These are phyloP conservation scores for Ceratocystis colombiana DNA, from an alignment of 2,329 filamentous ascomycete species.

Conservation along the genomic window DNA sequence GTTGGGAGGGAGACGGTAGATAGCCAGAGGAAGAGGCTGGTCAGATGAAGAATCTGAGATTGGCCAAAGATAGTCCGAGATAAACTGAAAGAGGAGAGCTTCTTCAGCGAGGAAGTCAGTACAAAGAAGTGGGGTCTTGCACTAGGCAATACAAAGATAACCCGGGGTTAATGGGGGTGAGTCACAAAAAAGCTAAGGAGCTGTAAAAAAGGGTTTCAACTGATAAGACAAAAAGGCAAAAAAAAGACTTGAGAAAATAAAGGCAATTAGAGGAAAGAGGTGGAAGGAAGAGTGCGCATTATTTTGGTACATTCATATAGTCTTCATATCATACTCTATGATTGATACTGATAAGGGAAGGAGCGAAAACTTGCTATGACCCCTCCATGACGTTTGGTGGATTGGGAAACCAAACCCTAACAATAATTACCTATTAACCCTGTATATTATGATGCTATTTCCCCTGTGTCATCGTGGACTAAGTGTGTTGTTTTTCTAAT, in stretches of 20 bases:
- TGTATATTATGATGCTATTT: background rate
- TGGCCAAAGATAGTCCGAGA: background rate
- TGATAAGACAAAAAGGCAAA: background rate
- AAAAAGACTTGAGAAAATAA: background rate
- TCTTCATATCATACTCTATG: no score
- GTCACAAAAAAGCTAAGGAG: background rate
- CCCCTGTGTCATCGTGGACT: background rate
- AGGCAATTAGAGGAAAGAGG: background rate
- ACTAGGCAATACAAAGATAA: background rate
- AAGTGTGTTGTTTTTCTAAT: background rate
- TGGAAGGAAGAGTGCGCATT: background rate
- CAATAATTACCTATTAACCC: background rate
- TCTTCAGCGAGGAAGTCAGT: background rate
- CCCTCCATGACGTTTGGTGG: slow-evolving; percentile 6
- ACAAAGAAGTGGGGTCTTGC: background rate
- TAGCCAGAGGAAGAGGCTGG: background rate
- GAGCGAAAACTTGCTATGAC: slow-evolving; percentile 3
- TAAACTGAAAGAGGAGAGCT: background rate
- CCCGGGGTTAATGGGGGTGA: background rate
- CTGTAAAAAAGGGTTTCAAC: background rate
- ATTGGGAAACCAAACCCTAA: background rate
- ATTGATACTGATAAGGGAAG: background rate
- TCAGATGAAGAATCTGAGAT: background rate
- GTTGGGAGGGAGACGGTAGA: background rate
- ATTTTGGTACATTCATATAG: background rate